Evolutionary conservation across 805 yeast species (phyloP).

Genomic region (Yamadazyma olivae): DNA sequence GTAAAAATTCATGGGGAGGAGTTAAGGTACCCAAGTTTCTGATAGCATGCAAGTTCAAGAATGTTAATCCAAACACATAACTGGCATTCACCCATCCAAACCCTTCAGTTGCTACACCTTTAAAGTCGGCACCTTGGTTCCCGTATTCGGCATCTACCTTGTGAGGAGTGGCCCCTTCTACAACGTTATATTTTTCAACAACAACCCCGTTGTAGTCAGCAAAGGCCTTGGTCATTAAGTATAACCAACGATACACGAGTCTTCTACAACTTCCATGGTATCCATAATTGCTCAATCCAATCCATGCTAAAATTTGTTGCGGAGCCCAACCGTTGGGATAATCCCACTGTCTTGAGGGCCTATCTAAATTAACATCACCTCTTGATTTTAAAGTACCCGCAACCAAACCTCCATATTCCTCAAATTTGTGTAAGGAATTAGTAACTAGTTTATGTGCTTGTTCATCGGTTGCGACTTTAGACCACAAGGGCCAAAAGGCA

Average conservation of each 20-base stretch:
- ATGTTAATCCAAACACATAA: constrained; percentile 67
- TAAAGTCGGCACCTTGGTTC: constrained; percentile 89
- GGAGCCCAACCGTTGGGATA: constrained; percentile 99
- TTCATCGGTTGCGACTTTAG: constrained; percentile 58
- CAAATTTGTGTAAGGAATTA: constrained; percentile 64
- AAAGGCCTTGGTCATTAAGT: constrained; percentile 82
- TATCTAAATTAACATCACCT: constrained; percentile 62
- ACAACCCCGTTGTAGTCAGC: constrained; percentile 93
- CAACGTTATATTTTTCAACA: constrained; percentile 92
- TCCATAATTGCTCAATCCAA: constrained; percentile 74
- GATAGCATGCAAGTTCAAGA: constrained; percentile 60
- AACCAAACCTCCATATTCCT: constrained; percentile 84
- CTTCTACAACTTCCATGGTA: constrained; percentile 62
- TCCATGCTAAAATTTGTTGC: constrained; percentile 94
- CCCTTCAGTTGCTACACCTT: constrained; percentile 93
- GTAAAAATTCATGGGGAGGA: constrained; percentile 64
- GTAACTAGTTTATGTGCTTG: constrained; percentile 67
- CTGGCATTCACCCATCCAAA: constrained; percentile 98
- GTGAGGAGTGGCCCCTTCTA: constrained; percentile 79
- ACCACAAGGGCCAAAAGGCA: constrained; percentile 89
- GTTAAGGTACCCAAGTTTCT: constrained; percentile 80
- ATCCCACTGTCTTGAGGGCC: constrained; percentile 97
- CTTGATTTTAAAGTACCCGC: constrained; percentile 77
- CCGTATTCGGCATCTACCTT: constrained; percentile 95
- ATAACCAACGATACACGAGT: constrained; percentile 84